phyloP scores from a whole-genome alignment of 2,329 filamentous ascomycete species.

The Chaetomiaceae sp. region DNA sequence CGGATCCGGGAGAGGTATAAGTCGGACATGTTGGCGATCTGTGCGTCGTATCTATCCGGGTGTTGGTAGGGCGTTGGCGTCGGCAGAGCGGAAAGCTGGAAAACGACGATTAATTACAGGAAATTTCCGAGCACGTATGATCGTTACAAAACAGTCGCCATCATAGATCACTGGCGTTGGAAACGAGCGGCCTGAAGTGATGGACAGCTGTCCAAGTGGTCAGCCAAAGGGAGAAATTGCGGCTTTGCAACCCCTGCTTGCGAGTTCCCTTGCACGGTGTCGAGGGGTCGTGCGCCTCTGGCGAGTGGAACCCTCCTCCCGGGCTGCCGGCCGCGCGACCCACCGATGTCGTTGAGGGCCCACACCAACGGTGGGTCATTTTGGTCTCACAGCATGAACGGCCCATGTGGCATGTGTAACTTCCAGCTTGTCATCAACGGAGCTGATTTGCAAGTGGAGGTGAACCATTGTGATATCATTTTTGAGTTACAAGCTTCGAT shows the following conservation, averaged over 20 bases:
- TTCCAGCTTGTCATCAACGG: not conserved
- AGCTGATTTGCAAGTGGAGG: too few relatives aligned
- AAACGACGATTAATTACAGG: not conserved
- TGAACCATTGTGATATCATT: too few relatives aligned
- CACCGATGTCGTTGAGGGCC: conserved; percentile 8
- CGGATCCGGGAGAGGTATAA: conserved; percentile 46
- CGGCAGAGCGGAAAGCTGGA: too few relatives aligned
- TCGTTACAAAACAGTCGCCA: not conserved
- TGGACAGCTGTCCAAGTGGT: not conserved
- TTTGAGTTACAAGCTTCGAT: too few relatives aligned
- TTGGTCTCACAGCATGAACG: not conserved
- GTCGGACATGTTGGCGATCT: conserved; percentile 45
- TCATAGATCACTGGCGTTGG: not conserved
- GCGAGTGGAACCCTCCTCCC: not conserved
- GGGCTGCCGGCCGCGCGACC: not conserved
- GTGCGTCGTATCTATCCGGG: not conserved
- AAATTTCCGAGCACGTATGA: not conserved
- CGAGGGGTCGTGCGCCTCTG: conserved; percentile 4
- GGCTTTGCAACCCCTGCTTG: not conserved
- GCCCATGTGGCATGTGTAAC: conserved; percentile 8
- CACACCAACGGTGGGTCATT: not conserved
- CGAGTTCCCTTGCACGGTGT: conserved; percentile 9
- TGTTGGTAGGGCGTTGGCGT: not conserved
- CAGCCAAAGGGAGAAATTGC: conserved; percentile 9
- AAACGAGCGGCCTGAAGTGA: not conserved